These are phyloP conservation scores for Alternaria novae-zelandiae DNA, from an alignment of 2,329 filamentous ascomycete species.

Conservation along the genomic window DNA sequence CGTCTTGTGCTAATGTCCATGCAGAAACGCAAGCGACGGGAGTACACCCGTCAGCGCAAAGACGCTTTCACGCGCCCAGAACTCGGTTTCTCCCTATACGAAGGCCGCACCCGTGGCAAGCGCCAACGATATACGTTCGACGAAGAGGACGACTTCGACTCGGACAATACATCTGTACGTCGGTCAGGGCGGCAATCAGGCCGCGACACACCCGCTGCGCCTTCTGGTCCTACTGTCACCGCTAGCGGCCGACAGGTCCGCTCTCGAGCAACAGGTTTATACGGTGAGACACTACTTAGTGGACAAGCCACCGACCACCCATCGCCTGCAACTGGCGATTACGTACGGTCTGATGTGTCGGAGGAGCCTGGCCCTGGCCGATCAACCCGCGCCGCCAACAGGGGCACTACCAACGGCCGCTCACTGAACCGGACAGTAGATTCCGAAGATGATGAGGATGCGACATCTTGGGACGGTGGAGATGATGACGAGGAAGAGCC, in stretches of 20 bases:
- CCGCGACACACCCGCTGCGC: slow-evolving; percentile 74
- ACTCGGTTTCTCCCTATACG: slow-evolving; percentile 89
- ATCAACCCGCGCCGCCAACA: slow-evolving; percentile 46
- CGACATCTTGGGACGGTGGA: slow-evolving; percentile 70
- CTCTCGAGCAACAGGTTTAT: slow-evolving; percentile 66
- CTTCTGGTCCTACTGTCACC: slow-evolving; percentile 70
- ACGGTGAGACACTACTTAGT: slow-evolving; percentile 66
- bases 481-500: slow-evolving; percentile 77
- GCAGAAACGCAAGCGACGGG: slow-evolving; percentile 88
- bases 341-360: slow-evolving; percentile 53
- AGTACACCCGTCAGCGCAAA: slow-evolving; percentile 86
- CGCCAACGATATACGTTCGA: slow-evolving; percentile 96
- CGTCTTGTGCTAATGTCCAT: slow-evolving; percentile 18
- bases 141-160: slow-evolving; percentile 81
- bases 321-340: slow-evolving; percentile 53
- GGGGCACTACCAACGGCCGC: slow-evolving; percentile 26
- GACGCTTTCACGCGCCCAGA: slow-evolving; percentile 88
- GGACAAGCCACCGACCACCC: slow-evolving; percentile 55
- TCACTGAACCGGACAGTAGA: slow-evolving; percentile 52
- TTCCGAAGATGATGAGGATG: slow-evolving; percentile 71
- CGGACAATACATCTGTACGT: slow-evolving; percentile 70
- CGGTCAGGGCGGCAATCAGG: slow-evolving; percentile 72
- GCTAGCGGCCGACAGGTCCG: slow-evolving; percentile 87
- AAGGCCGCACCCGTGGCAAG: slow-evolving; percentile 94
- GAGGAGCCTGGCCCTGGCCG: slow-evolving; percentile 55